Conservation (phyloP, 495 filamentous ascomycete genomes). For the Penicillium coprophilum region DNA sequence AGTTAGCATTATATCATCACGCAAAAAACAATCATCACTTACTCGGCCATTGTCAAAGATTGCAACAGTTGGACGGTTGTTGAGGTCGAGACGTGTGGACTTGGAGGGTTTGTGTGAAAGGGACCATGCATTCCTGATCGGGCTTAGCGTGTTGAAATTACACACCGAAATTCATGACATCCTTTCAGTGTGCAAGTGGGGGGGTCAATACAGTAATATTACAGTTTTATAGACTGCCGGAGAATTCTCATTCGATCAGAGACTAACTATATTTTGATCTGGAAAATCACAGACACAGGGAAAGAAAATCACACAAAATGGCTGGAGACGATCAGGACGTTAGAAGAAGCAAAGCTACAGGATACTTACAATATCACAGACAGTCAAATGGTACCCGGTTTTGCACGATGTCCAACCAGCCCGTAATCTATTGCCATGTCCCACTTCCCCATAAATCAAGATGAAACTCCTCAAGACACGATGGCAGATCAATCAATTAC, state of each 20-base stretch:
- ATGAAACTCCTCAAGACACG: neutral
- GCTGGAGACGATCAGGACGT: neutral
- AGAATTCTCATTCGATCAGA: neutral
- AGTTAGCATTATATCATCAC: slow-evolving; percentile 4
- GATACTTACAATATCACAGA: neutral
- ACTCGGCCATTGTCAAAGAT: slow-evolving; percentile 50
- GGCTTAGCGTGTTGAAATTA: slow-evolving; percentile 25
- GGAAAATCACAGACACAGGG: neutral
- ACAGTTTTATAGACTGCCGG: neutral
- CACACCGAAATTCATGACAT: slow-evolving; percentile 6
- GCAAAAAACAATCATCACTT: slow-evolving; percentile 15
- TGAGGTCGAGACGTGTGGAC: slow-evolving; percentile 24
- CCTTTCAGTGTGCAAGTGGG: neutral
- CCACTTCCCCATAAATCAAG: slow-evolving; percentile 15
- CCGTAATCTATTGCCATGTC: slow-evolving; percentile 9
- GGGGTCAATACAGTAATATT: slow-evolving; percentile 24
- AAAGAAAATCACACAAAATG: neutral
- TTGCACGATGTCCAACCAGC: neutral
- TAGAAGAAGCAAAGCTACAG: neutral
- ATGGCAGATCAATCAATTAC: slow-evolving; percentile 16
- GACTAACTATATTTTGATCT: neutral
- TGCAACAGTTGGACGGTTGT: slow-evolving; percentile 30
- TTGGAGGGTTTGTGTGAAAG: slow-evolving; percentile 49
- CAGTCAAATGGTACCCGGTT: neutral
- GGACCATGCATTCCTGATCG: slow-evolving; percentile 22